phyloP scores from a whole-genome alignment of 257 asterid species.

The Salvia miltiorrhiza region DNA sequence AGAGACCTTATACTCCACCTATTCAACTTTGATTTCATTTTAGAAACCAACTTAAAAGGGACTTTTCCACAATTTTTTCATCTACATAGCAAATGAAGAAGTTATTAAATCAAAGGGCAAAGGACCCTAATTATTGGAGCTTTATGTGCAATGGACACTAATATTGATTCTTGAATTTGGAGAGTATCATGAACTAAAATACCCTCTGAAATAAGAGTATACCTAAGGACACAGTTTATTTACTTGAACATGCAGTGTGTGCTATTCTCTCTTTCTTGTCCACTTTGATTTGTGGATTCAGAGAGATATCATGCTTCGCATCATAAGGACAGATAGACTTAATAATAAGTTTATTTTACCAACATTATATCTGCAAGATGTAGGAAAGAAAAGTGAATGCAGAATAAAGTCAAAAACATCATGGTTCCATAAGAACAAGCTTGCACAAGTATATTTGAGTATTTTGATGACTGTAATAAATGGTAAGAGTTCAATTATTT shows the following conservation, averaged over 20 bases:
- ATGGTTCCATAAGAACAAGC: not conserved
- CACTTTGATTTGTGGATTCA: slow-evolving; percentile 7
- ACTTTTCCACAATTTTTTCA: not conserved
- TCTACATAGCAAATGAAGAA: not conserved
- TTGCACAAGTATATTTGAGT: not conserved
- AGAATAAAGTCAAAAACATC: not conserved
- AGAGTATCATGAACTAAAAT: not conserved
- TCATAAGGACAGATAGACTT: not conserved
- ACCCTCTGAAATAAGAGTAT: not conserved
- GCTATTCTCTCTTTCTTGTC: not conserved
- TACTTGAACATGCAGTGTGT: not conserved
- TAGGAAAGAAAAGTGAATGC: slow-evolving; percentile 4
- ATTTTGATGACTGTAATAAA: not conserved
- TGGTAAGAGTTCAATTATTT: not conserved
- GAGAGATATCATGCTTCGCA: slow-evolving; percentile 11
- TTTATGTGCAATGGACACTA: not conserved
- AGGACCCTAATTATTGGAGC: not conserved
- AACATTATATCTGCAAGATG: not conserved
- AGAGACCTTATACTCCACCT: not conserved
- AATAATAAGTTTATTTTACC: not conserved
- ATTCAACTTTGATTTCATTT: not conserved
- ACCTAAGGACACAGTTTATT: slow-evolving; percentile 2
- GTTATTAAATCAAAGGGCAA: slow-evolving; percentile 8
- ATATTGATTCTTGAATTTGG: not conserved
- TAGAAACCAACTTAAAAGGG: not conserved